Base-by-base conservation (phyloP, 108 stramenopile species). In the Stephanodiscus minutulus region DNA sequence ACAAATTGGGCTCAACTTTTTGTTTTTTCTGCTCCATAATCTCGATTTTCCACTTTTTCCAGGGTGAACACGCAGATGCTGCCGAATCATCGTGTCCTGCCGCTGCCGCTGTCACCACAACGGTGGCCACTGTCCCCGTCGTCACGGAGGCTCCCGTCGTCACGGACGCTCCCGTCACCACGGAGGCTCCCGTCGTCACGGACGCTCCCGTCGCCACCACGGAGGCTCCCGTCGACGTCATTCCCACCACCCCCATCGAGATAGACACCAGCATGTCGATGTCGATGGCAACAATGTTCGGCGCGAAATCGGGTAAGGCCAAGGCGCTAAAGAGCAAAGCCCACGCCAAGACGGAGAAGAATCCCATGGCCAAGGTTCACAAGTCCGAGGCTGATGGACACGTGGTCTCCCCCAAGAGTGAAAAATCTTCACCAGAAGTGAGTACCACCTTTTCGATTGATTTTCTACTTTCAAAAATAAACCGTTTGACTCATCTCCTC, bases 11-110 rank as follows among this genome's bases (percentile, higher is more conserved):
- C 31, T 43, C 43, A 17, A 20, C 22, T 63, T 17, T 27, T 25
- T 39, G 41, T 20, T 24, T 60, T 17, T 31, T 13, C 47, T 28
- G 10, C 36, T 13, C 25, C 37, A 0, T 54, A 10, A 25, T 12
- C 29, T 49, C 7, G 0, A 39, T 11, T 8, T 1, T 39, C 9
- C 5, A 39, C 21, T 3, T 52, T 6, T 66, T 2, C 22, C 31
- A 74, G 73, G 64, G 64, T 53, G 54, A 58, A 2, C 13, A 47
- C 24, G 41, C 58, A 9, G 35, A 47, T 2, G 59, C 73, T 0
- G 56, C 73, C 0, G 46, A 46, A 25, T 33, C 57, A 3, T 74
- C 67, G 41, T 74, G 73, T 56, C 65, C 73, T n/a, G 64, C 73
- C 6, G 24, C 44, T 12, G 56, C 57, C 25, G 52, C 20, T 0